Evolutionary conservation across 73 alveolate species (phyloP).

Genomic region (Diophrys sp.): DNA sequence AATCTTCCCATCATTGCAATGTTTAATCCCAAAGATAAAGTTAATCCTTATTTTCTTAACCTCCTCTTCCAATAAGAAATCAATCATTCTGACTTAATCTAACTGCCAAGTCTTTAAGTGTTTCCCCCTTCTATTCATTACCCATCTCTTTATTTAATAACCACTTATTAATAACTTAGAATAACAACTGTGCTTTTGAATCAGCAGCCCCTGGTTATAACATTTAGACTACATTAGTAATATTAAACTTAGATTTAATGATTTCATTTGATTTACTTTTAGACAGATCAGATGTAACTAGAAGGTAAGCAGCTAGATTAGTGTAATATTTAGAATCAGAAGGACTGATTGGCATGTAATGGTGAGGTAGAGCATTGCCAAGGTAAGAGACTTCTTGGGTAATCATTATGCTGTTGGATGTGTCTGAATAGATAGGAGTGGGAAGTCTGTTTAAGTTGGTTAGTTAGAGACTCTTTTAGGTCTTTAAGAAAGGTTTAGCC

Average conservation of each 20-base stretch:
- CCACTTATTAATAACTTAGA: background rate
- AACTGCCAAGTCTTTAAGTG: no score
- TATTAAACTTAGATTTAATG: no score
- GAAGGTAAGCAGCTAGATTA: background rate
- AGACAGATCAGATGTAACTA: background rate
- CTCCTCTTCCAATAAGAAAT: no score
- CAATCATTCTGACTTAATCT: no score
- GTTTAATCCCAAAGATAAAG: no score
- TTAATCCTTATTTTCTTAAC: no score
- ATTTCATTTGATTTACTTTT: background rate
- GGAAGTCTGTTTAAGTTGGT: background rate
- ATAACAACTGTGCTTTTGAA: background rate
- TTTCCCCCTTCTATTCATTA: no score
- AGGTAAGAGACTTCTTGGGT: background rate
- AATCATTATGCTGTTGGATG: conserved; percentile 7
- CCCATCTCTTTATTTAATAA: background rate
- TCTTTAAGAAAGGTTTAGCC: background rate
- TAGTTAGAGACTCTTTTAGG: conserved; percentile 9
- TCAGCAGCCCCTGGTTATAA: conserved; percentile 1
- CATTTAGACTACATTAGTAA: no score
- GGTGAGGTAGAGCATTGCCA: background rate
- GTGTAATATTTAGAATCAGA: background rate
- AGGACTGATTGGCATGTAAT: background rate
- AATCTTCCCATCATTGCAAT: no score
- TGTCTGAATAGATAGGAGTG: conserved; percentile 4